Evolutionary conservation across 2,329 filamentous ascomycete genomes (phyloP).

Genomic region (Tolypocladium guangdongense): DNA sequence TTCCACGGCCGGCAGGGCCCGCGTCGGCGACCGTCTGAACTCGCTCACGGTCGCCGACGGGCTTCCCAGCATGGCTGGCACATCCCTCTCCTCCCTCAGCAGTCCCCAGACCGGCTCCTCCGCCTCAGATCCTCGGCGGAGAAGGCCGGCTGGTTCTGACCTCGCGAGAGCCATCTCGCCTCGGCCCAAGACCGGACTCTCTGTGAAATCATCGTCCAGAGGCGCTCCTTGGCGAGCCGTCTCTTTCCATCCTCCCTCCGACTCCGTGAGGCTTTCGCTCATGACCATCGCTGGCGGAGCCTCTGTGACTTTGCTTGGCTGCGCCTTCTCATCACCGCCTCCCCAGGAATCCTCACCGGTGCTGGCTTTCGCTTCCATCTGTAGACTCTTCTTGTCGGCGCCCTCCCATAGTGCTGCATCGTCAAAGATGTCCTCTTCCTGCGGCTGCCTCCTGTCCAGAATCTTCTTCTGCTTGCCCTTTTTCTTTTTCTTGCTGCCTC

Average conservation of each 20-base stretch:
- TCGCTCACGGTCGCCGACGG: conserved; percentile 21
- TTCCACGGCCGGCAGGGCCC: conserved; percentile 39
- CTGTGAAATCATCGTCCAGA: conserved; percentile 17
- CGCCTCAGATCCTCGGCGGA: conserved; percentile 18
- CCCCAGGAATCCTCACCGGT: conserved; percentile 19
- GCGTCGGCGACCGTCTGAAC: conserved; percentile 30
- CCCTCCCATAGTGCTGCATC: conserved; percentile 33
- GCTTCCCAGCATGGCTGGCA: conserved; percentile 10
- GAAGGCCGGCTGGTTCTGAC: conserved; percentile 13
- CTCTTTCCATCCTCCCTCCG: conserved; percentile 12
- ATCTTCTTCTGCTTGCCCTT: conserved; percentile 21
- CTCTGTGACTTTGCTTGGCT: conserved; percentile 4
- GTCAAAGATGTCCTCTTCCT: conserved; percentile 33
- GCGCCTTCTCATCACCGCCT: neutral
- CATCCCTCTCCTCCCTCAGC: conserved; percentile 18
- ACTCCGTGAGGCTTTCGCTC: conserved; percentile 10
- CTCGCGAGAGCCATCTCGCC: conserved; percentile 10
- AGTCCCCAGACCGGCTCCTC: conserved; percentile 18
- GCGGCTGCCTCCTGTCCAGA: conserved; percentile 26
- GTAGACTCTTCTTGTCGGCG: conserved; percentile 24
- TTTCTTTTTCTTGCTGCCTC: conserved; percentile 14
- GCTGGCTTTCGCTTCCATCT: conserved; percentile 10
- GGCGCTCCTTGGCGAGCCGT: conserved; percentile 10
- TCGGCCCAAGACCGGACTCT: conserved; percentile 28
- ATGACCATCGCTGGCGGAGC: conserved; percentile 4